These are phyloP conservation scores for Acanthamoeba castellanii DNA, from an alignment of 208 protist genomes.

Conservation along the genomic window DNA sequence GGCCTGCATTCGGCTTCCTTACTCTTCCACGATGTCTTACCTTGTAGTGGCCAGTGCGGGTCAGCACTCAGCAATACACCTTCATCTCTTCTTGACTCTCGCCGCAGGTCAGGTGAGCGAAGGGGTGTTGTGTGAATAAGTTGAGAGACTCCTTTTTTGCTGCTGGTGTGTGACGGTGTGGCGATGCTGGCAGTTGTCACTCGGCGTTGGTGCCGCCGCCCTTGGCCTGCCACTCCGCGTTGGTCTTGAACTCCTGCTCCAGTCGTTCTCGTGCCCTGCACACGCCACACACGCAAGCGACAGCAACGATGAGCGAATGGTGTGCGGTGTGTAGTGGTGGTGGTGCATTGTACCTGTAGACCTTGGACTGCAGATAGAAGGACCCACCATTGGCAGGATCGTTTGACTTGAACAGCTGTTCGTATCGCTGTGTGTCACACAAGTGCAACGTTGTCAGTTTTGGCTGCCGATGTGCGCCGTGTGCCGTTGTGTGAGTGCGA, in stretches of 20 bases:
- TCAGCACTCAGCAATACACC: no score
- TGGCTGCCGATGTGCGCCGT: no score
- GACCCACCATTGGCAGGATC: conserved; percentile 66
- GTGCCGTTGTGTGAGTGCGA: not conserved
- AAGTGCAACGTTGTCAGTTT: not conserved
- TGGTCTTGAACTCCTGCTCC: conserved; percentile 38
- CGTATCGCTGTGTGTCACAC: conserved; percentile 21
- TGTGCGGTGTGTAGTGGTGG: not conserved
- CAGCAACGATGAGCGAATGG: not conserved
- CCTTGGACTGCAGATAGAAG: conserved; percentile 75
- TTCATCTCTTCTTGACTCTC: no score
- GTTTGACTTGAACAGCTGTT: conserved; percentile 73
- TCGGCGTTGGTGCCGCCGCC: conserved; percentile 37
- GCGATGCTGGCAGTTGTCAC: no score
- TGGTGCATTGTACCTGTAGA: not conserved
- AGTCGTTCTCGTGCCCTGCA: conserved; percentile 45
- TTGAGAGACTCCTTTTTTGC: no score
- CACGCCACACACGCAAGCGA: not conserved
- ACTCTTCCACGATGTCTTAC: no score
- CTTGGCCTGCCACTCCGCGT: conserved; percentile 18
- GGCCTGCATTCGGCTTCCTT: no score
- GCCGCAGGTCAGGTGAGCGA: no score
- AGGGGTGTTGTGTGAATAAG: no score
- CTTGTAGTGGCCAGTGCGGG: no score
- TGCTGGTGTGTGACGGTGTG: no score